phyloP scores from a whole-genome alignment of 164 flowering plant genomes.

The Aristolochia contorta region DNA sequence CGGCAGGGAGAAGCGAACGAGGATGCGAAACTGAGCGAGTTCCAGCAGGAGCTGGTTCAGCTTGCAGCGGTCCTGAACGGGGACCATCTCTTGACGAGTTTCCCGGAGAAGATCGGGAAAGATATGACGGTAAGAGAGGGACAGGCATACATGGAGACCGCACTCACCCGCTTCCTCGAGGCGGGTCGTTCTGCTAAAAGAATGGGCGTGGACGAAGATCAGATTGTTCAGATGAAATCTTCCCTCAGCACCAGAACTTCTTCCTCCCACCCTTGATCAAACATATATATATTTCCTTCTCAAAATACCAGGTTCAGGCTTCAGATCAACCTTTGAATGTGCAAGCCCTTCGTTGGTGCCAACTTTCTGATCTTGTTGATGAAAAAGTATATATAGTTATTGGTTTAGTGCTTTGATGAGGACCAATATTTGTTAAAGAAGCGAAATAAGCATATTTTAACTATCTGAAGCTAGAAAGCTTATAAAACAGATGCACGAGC shows the following conservation, averaged over 20 bases:
- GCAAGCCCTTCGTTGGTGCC: no score
- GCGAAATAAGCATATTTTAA: no score
- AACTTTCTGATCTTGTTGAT: no score
- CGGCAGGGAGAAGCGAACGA: conserved; percentile 53
- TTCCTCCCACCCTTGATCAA: conserved; percentile 2
- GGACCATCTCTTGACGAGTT: conserved; percentile 41
- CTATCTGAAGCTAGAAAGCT: no score
- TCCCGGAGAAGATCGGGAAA: conserved; percentile 35
- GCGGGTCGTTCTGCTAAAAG: conserved; percentile 49
- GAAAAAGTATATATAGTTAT: no score
- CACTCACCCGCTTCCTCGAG: conserved; percentile 54
- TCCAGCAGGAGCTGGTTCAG: conserved; percentile 72
- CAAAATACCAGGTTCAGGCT: no score
- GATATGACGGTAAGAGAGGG: conserved; percentile 61
- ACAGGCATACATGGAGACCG: conserved; percentile 55
- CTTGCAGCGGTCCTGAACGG: conserved; percentile 79
- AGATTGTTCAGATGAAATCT: conserved; percentile 67
- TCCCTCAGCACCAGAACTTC: conserved; percentile 57
- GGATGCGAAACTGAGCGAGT: conserved; percentile 53
- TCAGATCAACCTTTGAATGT: no score
- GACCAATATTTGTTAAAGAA: no score
- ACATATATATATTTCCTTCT: no score
- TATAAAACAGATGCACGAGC: no score
- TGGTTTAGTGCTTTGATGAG: no score
- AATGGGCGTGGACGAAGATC: conserved; percentile 64